These are phyloP conservation scores for Cyclotella baltica DNA, from an alignment of 108 stramenopile species.

Conservation along the genomic window DNA sequence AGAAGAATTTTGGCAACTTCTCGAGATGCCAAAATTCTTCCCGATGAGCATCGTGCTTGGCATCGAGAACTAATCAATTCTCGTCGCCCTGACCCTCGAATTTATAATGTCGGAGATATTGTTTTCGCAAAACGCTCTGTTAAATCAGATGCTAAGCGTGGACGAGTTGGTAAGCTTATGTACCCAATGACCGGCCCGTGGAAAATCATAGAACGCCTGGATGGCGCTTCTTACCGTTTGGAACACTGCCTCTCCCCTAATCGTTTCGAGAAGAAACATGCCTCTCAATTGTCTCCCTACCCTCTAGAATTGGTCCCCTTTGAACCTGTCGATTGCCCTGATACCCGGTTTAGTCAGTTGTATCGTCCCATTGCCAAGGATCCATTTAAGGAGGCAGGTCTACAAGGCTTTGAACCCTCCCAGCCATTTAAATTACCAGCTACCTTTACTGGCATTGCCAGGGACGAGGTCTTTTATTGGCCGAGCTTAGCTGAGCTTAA, in stretches of 20 bases:
- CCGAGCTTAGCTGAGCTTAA: constrained; percentile 1
- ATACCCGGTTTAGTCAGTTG: background rate
- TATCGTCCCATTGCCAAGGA: background rate
- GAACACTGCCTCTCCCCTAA: background rate
- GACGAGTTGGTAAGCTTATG: constrained; percentile 9
- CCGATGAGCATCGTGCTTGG: constrained; percentile 16
- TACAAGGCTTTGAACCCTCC: constrained; percentile 1
- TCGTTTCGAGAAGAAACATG: constrained; percentile 8
- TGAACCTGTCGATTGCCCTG: background rate
- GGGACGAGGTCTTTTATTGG: background rate
- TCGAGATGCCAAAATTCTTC: background rate
- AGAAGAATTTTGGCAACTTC: no score
- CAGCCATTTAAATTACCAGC: background rate
- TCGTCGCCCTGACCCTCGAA: background rate
- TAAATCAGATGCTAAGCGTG: background rate
- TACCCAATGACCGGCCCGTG: constrained; percentile 23
- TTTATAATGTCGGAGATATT: constrained; percentile 1
- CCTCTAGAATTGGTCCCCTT: constrained; percentile 22
- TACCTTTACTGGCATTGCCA: no score
- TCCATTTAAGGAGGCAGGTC: background rate
- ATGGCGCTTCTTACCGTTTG: constrained; percentile 21
- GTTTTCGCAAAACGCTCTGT: constrained; percentile 7
- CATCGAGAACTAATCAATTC: constrained; percentile 10
- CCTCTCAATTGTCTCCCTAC: constrained; percentile 13
- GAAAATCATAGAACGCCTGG: background rate